Evolutionary conservation across 345 rosid genomes (phyloP), one percentile per base, ranked within the genome.

Genomic region (Cardamine resedifolia): DNA sequence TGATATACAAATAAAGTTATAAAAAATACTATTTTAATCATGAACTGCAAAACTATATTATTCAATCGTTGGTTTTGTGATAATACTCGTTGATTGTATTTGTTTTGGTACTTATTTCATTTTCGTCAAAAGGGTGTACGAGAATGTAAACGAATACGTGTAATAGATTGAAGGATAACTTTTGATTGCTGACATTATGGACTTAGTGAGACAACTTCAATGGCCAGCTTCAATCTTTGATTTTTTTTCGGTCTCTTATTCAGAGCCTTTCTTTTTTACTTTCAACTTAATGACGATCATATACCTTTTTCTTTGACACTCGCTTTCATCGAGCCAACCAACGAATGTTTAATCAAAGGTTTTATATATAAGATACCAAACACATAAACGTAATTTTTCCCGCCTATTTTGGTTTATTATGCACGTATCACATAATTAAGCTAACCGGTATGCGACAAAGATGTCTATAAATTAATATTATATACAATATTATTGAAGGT

Each of bases 201-300:
- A 73, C 77, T 65, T 65, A n/a, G 49, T 73, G 16, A 64, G 44
- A 53, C 57, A 64, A 44, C 16, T 44, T 73, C 28, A 56, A 45
- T 47, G 21, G 71, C 56, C 65, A 56, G 41, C 50, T 66, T 55
- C 58, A 24, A 33, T 57, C 58, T 73, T 57, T 34, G 77, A 47
- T 44, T 33, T 56, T 7, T 44, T 31, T 34, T 30, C 38, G 36
- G 59, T 67, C 45, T 66, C 60, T 36, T 34, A 19, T n/a, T 4
- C 21, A 12, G 6, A 10, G 15, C 59, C 34, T 38, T 58, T 68
- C n/a, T n/a, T 58, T 51, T 12, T 59, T 49, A 58, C n/a, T 58
- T 59, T 60, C 68, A 68, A 66, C 68, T 7, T 28, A 66, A 58
- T 59, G 78, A 74, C 73, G 78, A 51, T 74, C 11, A 45, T 30